phyloP scores from a whole-genome alignment of 75 land plant genomes.

The Sequoiadendron giganteum region DNA sequence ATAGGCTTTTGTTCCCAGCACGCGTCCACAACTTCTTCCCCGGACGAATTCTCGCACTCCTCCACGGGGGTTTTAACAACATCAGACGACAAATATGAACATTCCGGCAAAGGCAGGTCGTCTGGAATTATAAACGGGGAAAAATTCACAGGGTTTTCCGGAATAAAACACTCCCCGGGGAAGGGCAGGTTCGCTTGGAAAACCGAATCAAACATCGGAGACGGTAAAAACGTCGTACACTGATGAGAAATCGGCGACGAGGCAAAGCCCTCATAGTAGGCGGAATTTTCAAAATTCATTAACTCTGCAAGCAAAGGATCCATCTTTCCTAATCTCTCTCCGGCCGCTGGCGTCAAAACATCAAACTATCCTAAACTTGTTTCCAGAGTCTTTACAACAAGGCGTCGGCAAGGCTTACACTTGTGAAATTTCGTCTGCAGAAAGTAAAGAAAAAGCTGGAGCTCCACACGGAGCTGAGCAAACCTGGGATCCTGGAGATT shows the following conservation, averaged over 20 bases:
- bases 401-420: background rate
- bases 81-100: background rate
- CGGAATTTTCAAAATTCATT: background rate
- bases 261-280: background rate
- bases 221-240: background rate
- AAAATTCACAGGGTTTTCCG: background rate
- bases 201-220: background rate
- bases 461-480: background rate
- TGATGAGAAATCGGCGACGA: background rate
- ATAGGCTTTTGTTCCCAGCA: conserved; percentile 6
- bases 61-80: background rate
- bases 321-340: background rate
- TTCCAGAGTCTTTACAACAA: background rate
- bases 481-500: background rate
- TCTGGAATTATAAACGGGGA: too few species aligned
- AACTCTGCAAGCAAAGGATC: conserved; percentile 11
- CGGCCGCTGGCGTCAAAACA: background rate
- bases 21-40: background rate
- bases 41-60: background rate
- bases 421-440: background rate
- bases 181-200: background rate
- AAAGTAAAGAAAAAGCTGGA: background rate
- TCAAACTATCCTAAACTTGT: background rate
- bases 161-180: background rate
- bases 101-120: background rate